phyloP scores from a whole-genome alignment of 306 rosid genomes.

The Pyrus communis region DNA sequence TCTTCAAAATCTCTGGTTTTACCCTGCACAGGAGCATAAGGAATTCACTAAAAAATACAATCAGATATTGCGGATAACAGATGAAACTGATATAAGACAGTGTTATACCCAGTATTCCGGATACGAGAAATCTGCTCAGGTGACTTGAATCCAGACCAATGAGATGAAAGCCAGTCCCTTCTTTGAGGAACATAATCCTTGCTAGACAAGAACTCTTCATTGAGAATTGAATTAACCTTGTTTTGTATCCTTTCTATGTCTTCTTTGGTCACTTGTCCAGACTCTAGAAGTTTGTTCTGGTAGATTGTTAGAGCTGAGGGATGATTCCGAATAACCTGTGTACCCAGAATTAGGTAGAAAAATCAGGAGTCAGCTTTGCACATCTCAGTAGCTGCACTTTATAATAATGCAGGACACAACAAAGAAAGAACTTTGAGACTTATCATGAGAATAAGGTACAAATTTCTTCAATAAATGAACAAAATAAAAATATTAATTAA shows the following conservation, averaged over 20 bases:
- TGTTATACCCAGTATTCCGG: conserved; percentile 78
- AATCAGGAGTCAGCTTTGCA: conserved; percentile 16
- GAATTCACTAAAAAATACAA: conserved; percentile 3
- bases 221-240: conserved; percentile 67
- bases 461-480: neutral
- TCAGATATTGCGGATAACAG: neutral
- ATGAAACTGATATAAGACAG: conserved; percentile 11
- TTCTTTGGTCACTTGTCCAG: conserved; percentile 58
- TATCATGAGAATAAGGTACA: neutral
- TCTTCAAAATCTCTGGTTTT: conserved; percentile 85
- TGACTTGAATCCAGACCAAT: conserved; percentile 94
- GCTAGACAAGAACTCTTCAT: conserved; percentile 84
- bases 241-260: conserved; percentile 60
- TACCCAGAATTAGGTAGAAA: conserved; percentile 1
- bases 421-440: neutral
- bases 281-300: conserved; percentile 72
- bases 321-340: conserved; percentile 70
- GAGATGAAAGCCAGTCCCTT: conserved; percentile 97
- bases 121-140: conserved; percentile 93
- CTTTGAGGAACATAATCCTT: conserved; percentile 84
- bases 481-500: conserved; percentile 4
- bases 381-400: neutral
- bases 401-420: neutral
- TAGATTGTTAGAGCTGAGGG: conserved; percentile 85
- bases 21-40: conserved; percentile 41